These are phyloP conservation scores for Suillus placidus DNA, from an alignment of 768 basidiomycete genomes.

Conservation along the genomic window DNA sequence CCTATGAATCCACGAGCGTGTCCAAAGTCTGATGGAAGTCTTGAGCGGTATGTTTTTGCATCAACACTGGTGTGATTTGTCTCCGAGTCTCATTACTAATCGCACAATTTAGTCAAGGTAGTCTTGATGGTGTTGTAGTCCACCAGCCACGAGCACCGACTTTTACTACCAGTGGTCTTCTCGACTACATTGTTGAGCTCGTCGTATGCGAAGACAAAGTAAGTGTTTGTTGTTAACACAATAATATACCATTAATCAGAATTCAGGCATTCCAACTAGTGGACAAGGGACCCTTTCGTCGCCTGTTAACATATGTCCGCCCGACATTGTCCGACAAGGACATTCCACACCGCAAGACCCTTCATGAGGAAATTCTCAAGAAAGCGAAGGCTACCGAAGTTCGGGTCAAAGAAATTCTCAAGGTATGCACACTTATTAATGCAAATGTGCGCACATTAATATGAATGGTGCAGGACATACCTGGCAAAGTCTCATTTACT, in stretches of 20 bases:
- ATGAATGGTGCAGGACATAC: not conserved
- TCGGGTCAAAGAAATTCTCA: not conserved
- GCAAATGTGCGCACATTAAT: no score
- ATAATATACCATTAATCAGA: no score
- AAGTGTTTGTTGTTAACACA: not conserved
- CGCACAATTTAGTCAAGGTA: not conserved
- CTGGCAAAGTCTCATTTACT: constrained; percentile 11
- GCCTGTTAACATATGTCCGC: not conserved
- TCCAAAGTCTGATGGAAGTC: not conserved
- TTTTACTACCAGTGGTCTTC: not conserved
- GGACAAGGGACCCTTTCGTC: not conserved
- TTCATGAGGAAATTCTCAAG: not conserved
- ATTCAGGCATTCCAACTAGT: constrained; percentile 3
- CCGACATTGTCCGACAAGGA: not conserved
- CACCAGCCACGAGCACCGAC: not conserved
- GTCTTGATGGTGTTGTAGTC: not conserved
- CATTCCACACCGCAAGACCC: not conserved
- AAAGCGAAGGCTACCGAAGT: not conserved
- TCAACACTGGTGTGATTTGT: no score
- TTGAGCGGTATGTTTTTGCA: not conserved
- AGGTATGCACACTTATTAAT: not conserved
- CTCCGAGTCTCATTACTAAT: not conserved
- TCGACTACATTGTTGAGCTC: not conserved
- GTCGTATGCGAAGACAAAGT: not conserved
- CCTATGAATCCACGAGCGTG: not conserved